phyloP scores from a whole-genome alignment of 495 filamentous ascomycete species.

The Elaphomyces granulatus region DNA sequence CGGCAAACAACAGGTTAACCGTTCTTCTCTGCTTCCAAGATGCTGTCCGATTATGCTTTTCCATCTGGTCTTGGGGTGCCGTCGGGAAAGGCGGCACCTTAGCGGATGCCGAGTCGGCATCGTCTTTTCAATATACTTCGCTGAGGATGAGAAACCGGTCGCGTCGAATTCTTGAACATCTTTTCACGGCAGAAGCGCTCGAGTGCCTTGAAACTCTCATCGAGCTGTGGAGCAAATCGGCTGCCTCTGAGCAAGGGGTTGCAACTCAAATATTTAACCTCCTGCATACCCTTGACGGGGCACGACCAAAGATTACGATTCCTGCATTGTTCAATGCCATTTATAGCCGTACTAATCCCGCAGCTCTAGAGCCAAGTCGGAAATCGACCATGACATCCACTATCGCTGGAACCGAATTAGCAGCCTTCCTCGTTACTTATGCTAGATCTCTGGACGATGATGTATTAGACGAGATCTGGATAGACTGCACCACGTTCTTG shows the following conservation, averaged over 20 bases:
- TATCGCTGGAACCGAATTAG: slow-evolving; percentile 66
- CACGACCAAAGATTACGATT: slow-evolving; percentile 80
- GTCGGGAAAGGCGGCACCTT: slow-evolving; percentile 38
- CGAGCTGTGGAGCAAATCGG: slow-evolving; percentile 55
- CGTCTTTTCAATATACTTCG: slow-evolving; percentile 82
- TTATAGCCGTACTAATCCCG: slow-evolving; percentile 81
- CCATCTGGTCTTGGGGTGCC: slow-evolving; percentile 87
- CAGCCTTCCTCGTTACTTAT: slow-evolving; percentile 80
- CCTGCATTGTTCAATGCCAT: slow-evolving; percentile 96
- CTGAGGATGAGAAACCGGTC: slow-evolving; percentile 80
- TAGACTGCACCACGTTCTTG: slow-evolving; percentile 82
- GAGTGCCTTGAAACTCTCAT: slow-evolving; percentile 88
- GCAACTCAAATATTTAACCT: slow-evolving; percentile 54
- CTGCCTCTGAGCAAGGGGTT: slow-evolving; percentile 20
- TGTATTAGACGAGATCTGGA: slow-evolving; percentile 98
- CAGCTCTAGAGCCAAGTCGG: slow-evolving; percentile 58
- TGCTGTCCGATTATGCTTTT: slow-evolving; percentile 77
- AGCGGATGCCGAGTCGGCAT: slow-evolving; percentile 54
- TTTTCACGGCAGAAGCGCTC: slow-evolving; percentile 86
- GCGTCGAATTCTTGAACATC: slow-evolving; percentile 73
- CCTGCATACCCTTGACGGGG: slow-evolving; percentile 81
- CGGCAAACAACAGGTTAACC: slow-evolving; percentile 86
- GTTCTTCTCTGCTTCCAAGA: slow-evolving; percentile 96
- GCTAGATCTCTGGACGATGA: slow-evolving; percentile 85
- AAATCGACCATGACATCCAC: slow-evolving; percentile 80